Evolutionary conservation across 257 asterid genomes (phyloP), one percentile per base, ranked within the genome.

Genomic region (Solanum sparsipilum): DNA sequence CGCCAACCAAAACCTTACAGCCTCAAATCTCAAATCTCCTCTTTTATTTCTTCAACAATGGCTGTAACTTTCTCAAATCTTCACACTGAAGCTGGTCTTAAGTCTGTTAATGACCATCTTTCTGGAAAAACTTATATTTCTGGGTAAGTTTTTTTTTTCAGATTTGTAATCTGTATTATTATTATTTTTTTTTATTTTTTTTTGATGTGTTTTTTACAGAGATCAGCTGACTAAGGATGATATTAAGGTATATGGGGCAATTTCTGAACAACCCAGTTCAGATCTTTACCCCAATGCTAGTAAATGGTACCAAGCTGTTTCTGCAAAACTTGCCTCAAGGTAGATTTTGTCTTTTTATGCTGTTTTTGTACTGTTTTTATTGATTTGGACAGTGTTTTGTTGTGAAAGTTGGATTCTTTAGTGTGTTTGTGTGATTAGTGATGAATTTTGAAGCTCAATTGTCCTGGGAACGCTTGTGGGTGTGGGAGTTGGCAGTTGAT

Each of bases 41-140:
- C 15, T 46, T 18, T 21, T 71, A 13, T 16, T 18, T 38, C 87
- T 41, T 46, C 63, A 65, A 34, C 13, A 83, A 96, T 96, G 99
- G 98, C 98, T 10, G 94, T 95, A 5, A 94, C 93, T 27, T 96
- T 96, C 87, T 84, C 95, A 52, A 96, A 95, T 95, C 98, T 96
- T 86, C 95, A 94, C 91, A 90, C 96, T 0, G 98, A 95, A 79
- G 65, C 98, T 34, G 99, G 99, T 85, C 90, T 95, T 88, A 94
- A 94, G 90, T 91, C 98, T 25, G 95, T 96, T 3, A 91, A 96
- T 7, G 94, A 46, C 0, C 92, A 85, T 84, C 98, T 96, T 41
- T 82, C 98, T 72, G 98, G 95, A n/a, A 96, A 96, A 89, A 91
- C 93, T 7, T 93, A 85, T 93, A 90, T 96, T 90, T 94, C 96